These are phyloP conservation scores for Venturiaceae sp. DNA, from an alignment of 2,329 filamentous ascomycete genomes.

Conservation along the genomic window DNA sequence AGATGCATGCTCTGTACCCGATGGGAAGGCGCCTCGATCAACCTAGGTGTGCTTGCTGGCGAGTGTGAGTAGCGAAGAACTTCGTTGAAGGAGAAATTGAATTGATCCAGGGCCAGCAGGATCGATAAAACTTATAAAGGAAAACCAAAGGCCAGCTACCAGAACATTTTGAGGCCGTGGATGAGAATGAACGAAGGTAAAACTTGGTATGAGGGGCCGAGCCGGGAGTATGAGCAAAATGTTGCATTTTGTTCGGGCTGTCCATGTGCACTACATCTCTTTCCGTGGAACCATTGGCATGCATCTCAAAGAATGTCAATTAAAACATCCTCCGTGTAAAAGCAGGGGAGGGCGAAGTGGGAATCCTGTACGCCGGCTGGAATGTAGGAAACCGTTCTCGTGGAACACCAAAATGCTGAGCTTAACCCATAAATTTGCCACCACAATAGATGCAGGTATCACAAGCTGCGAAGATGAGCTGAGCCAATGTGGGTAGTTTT, in stretches of 20 bases:
- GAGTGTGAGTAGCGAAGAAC: slow-evolving; percentile 12
- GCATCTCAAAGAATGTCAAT: background rate
- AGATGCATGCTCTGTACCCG: slow-evolving; percentile 24
- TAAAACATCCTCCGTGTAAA: background rate
- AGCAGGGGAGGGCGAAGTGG: slow-evolving; percentile 5
- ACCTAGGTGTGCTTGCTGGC: slow-evolving; percentile 16
- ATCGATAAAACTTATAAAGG: too few species aligned
- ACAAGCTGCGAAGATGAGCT: slow-evolving; percentile 23
- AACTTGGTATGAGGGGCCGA: background rate
- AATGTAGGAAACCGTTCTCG: background rate
- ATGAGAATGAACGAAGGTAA: slow-evolving; percentile 1
- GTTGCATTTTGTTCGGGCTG: background rate
- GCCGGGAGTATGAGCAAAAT: background rate
- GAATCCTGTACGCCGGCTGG: background rate
- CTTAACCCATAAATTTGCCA: slow-evolving; percentile 23
- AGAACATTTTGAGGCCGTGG: too few species aligned
- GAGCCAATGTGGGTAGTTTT: slow-evolving; percentile 13
- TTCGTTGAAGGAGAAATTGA: slow-evolving; percentile 9
- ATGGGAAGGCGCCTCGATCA: slow-evolving; percentile 20
- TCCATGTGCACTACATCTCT: background rate
- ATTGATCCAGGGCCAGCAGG: background rate
- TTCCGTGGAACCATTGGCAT: background rate
- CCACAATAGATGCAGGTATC: slow-evolving; percentile 27
- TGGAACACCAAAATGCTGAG: background rate
- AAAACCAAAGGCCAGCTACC: too few species aligned